Evolutionary conservation across 495 filamentous ascomycete species (phyloP).

Genomic region (Penicillium arizonense): DNA sequence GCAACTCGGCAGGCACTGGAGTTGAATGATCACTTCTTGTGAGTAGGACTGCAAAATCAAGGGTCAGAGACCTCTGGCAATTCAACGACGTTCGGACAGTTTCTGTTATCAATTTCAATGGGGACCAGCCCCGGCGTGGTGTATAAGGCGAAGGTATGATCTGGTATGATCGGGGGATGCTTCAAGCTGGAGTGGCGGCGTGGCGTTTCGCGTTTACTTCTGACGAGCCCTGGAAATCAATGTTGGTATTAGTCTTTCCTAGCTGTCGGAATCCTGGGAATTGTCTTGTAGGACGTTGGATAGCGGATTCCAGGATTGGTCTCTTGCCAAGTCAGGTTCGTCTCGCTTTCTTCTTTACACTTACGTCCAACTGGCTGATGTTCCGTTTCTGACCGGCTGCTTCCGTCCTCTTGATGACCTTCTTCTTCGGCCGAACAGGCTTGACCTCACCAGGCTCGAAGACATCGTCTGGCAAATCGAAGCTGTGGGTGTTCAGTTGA

Average conservation of each 20-base stretch:
- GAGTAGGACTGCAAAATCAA: conserved; percentile 13
- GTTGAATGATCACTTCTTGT: conserved; percentile 18
- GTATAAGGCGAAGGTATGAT: neutral
- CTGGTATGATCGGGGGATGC: neutral
- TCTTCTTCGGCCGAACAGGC: conserved; percentile 63
- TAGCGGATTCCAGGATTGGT: conserved; percentile 18
- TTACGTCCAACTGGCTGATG: conserved; percentile 49
- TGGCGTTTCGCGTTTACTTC: conserved; percentile 41
- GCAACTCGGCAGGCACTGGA: conserved; percentile 5
- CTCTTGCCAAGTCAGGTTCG: conserved; percentile 23
- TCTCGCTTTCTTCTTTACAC: conserved; percentile 30
- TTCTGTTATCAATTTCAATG: conserved; percentile 8
- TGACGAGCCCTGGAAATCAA: conserved; percentile 27
- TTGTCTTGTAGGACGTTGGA: conserved; percentile 16
- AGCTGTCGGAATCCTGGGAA: conserved; percentile 18
- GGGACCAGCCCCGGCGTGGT: conserved; percentile 37
- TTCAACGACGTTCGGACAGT: neutral
- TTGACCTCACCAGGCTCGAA: conserved; percentile 79
- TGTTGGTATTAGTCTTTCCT: conserved; percentile 38
- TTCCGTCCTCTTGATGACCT: conserved; percentile 47
- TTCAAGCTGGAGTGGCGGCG: conserved; percentile 39
- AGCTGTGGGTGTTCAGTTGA: conserved; percentile 48
- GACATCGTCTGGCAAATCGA: conserved; percentile 83
- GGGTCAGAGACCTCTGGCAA: conserved; percentile 7
- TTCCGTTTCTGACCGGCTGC: conserved; percentile 39